Evolutionary conservation across 306 rosid genomes (phyloP).

Genomic region (Lablab purpureus): DNA sequence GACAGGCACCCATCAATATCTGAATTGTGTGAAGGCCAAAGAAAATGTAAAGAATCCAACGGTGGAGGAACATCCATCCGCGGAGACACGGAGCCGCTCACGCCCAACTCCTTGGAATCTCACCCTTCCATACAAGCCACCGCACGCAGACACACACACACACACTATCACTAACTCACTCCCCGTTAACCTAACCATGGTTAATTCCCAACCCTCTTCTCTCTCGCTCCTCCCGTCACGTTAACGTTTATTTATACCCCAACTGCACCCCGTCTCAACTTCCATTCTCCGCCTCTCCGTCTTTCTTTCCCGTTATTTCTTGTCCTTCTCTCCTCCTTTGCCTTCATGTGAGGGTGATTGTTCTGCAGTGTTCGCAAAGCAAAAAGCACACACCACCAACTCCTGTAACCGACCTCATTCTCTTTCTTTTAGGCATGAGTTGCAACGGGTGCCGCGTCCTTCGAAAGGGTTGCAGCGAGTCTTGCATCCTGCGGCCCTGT

Average conservation of each 20-base stretch:
- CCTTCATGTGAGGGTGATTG: constrained; percentile 47
- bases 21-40: constrained; percentile 2
- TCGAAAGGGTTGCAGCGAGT: constrained; percentile 96
- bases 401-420: not conserved
- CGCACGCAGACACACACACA: constrained; percentile 11
- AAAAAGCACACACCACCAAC: not conserved
- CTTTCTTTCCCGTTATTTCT: not conserved
- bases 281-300: constrained; percentile 40
- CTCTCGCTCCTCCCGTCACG: not conserved
- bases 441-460: constrained; percentile 99
- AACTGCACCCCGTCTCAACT: constrained; percentile 17
- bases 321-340: not conserved
- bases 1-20: constrained; percentile 47
- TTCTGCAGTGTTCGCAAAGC: not conserved
- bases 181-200: constrained; percentile 54
- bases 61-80: constrained; percentile 89
- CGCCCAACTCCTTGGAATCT: constrained; percentile 91
- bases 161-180: not conserved
- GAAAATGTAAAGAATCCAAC: constrained; percentile 66
- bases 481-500: constrained; percentile 89
- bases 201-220: constrained; percentile 45
- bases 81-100: constrained; percentile 99
- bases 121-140: constrained; percentile 51
- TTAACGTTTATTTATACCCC: constrained; percentile 55
- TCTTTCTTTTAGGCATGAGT: constrained; percentile 60